Base-by-base conservation (phyloP, 2,329 filamentous ascomycete species). In the Colletotrichum sp. region DNA sequence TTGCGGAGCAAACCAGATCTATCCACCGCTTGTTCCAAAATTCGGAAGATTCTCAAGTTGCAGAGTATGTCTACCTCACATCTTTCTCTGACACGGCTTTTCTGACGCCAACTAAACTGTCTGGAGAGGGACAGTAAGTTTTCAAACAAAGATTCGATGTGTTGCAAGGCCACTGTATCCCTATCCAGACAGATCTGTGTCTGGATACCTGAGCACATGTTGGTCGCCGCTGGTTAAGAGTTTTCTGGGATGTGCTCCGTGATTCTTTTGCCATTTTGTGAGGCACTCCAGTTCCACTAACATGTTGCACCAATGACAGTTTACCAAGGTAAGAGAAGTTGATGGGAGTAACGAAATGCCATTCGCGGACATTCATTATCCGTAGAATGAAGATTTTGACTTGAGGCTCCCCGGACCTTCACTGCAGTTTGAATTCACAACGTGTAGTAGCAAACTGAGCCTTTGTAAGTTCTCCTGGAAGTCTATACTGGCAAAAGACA, bases 121-220 rank as follows among this genome's bases (percentile, higher is more conserved):
- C 36, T 8, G 8, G 16, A 18, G 36, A 39, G 16, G 36, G 8
- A 9, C 16, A 9, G 36, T 39, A 39, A 39, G 15, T 39, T 39
- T 1, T 9, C 16, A 18, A 18, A 9, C 16, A 1, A 18, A 44
- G 5, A 10, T 3, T 44, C 1, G 9, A n/a, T 6, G 3, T n/a
- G 18, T 44, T 44, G 3, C 18, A n/a, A 44, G 5, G 18, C 9
- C 3, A 6, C 9, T 44, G 10, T 9, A 6, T n/a, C 16, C 36
- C 39, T 10, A 9, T 10, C 9, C 8, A 44, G 39, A n/a, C 0
- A 44, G 10, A 18, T 18, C 18, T 44, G 9, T 44, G 15, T 16
- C 16, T 39, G 5, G 16, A 18, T 18, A 8, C 36, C 16, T 5
- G 36, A 16, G 36, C 8, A 8, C 36, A 39, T 39, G 18, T 5